Evolutionary conservation across 2,329 filamentous ascomycete species (phyloP).

Genomic region (Diatrype stigma): DNA sequence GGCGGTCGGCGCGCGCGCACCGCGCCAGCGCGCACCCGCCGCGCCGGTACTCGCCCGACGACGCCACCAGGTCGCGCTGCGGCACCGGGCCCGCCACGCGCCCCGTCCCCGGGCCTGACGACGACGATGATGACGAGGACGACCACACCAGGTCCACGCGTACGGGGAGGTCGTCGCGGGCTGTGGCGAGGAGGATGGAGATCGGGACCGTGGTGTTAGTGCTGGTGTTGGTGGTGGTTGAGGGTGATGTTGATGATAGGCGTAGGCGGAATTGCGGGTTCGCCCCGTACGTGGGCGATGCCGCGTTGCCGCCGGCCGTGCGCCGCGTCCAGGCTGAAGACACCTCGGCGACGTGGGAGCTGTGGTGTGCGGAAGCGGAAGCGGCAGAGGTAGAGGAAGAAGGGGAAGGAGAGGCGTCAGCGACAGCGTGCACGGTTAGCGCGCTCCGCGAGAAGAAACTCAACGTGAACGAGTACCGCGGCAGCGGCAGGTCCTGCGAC

Average conservation of each 20-base stretch:
- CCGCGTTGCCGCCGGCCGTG: constrained; percentile 80
- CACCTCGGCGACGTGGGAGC: constrained; percentile 52
- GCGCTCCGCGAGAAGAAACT: constrained; percentile 70
- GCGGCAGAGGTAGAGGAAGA: no score
- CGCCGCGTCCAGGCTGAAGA: constrained; percentile 69
- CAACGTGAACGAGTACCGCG: constrained; percentile 79
- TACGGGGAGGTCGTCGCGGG: constrained; percentile 63
- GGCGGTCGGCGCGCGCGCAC: constrained; percentile 67
- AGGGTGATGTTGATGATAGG: constrained; percentile 27
- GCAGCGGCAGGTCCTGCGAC: constrained; percentile 71
- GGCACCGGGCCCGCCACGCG: constrained; percentile 64
- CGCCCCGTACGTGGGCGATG: constrained; percentile 68
- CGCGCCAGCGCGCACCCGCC: constrained; percentile 33
- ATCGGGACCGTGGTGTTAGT: constrained; percentile 52
- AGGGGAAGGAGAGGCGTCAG: no score
- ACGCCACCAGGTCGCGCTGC: constrained; percentile 71
- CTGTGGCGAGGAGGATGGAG: constrained; percentile 70
- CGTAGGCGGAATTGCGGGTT: constrained; percentile 83
- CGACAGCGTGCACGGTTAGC: constrained; percentile 46
- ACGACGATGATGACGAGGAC: no score
- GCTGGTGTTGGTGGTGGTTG: constrained; percentile 26
- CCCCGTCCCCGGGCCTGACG: no score
- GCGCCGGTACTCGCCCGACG: constrained; percentile 84
- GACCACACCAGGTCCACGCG: constrained; percentile 84
- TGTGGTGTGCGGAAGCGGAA: constrained; percentile 56